phyloP scores from a whole-genome alignment of 2,329 filamentous ascomycete species.

The Sarocladiaceae sp. region DNA sequence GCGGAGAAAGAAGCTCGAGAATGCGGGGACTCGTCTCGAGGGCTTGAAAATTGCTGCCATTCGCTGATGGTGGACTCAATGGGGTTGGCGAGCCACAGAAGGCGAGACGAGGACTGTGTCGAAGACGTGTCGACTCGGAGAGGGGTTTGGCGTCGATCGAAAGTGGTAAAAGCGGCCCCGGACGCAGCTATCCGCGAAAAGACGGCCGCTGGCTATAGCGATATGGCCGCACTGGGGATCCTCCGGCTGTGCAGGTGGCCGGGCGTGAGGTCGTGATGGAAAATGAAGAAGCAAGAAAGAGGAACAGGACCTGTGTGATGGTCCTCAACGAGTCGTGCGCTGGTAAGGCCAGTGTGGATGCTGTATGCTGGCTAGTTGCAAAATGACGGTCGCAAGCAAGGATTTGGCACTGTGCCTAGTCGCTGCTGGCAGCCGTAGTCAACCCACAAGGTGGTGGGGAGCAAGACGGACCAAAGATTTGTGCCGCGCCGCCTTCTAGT shows the following conservation, averaged over 20 bases:
- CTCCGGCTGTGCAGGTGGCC: neutral
- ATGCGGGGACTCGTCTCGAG: neutral
- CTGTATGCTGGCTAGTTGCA: neutral
- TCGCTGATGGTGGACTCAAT: neutral
- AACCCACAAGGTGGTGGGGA: constrained; percentile 5
- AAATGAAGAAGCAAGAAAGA: neutral
- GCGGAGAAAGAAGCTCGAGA: neutral
- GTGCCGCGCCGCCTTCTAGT: neutral
- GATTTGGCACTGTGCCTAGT: neutral
- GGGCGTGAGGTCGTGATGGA: neutral
- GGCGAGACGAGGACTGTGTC: neutral
- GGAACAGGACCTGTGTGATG: neutral
- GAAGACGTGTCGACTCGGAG: constrained; percentile 5
- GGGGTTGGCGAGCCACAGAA: neutral
- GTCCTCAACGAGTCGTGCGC: neutral
- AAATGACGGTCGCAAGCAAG: constrained; percentile 6
- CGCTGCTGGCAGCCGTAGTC: neutral
- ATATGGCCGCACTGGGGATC: neutral
- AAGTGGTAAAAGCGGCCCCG: constrained; percentile 2
- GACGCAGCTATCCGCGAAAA: neutral
- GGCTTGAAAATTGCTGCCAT: neutral
- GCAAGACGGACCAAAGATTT: neutral
- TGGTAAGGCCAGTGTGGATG: constrained; percentile 1
- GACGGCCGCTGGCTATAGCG: neutral
- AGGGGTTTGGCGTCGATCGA: constrained; percentile 6